Evolutionary conservation across 176 grass and related monocot genomes (phyloP).

Genomic region (Oryza brachyantha): DNA sequence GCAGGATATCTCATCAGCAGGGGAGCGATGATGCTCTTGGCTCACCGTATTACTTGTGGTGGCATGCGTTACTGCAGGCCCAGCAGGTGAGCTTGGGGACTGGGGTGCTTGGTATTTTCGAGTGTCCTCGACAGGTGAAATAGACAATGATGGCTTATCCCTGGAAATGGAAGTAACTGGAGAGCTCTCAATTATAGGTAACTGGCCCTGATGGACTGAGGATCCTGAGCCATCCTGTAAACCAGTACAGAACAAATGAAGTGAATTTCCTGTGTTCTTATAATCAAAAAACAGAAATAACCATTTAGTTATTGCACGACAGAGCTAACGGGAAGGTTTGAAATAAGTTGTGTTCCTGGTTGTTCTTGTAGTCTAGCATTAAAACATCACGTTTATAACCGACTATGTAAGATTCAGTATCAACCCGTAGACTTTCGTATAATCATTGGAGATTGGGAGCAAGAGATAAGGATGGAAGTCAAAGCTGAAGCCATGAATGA

Average conservation of each 20-base stretch:
- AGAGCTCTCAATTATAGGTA: constrained; percentile 36
- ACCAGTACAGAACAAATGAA: constrained; percentile 2
- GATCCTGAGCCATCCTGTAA: constrained; percentile 65
- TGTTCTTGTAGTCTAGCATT: constrained; percentile 2
- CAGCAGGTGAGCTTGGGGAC: constrained; percentile 28
- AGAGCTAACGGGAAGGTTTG: neutral
- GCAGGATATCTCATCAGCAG: constrained; percentile 32
- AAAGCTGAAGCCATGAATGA: neutral
- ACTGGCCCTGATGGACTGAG: constrained; percentile 29
- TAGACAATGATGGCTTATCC: constrained; percentile 5
- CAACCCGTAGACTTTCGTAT: neutral
- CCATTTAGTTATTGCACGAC: neutral
- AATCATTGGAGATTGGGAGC: neutral
- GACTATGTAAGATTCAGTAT: constrained; percentile 2
- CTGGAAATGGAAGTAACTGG: constrained; percentile 25
- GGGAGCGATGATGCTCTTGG: constrained; percentile 21
- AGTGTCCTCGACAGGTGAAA: constrained; percentile 17
- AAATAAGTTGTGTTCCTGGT: neutral
- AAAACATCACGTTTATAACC: neutral
- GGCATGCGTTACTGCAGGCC: constrained; percentile 16
- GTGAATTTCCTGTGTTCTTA: neutral
- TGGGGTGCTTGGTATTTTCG: constrained; percentile 39
- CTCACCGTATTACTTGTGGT: neutral
- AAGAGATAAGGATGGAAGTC: neutral
- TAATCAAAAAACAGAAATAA: neutral